Conservation (phyloP, 331 rosid genomes). For the Ulmus americana region DNA sequence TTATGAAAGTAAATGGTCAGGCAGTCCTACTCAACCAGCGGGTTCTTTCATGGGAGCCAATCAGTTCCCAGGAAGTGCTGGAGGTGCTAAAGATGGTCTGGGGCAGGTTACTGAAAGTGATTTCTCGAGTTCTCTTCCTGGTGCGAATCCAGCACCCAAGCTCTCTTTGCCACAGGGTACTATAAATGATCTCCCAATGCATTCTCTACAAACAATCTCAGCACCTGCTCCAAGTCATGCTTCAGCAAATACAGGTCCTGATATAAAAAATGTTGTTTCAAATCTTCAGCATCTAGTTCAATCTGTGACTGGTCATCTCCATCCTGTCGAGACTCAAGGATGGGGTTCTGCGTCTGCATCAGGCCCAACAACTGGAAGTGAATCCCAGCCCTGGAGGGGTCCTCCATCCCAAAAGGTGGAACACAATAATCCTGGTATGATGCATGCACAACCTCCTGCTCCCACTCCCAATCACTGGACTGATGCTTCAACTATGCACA, state of each 20-base stretch:
- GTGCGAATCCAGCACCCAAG: conserved; percentile 24
- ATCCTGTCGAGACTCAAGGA: conserved; percentile 45
- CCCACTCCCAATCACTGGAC: conserved; percentile 48
- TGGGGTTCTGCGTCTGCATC: conserved; percentile 48
- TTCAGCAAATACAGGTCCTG: conserved; percentile 32
- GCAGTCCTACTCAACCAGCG: conserved; percentile 39
- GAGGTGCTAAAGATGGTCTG: conserved; percentile 35
- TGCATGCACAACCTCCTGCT: conserved; percentile 48
- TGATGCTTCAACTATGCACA: conserved; percentile 48
- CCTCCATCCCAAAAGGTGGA: conserved; percentile 46
- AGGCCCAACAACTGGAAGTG: conserved; percentile 31
- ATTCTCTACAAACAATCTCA: conserved; percentile 38
- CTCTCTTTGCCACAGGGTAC: conserved; percentile 24
- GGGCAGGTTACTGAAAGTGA: conserved; percentile 35
- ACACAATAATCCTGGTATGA: conserved; percentile 38
- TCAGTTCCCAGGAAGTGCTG: conserved; percentile 22
- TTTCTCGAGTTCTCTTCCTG: conserved; percentile 28
- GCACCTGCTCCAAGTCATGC: conserved; percentile 35
- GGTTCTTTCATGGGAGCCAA: conserved; percentile 34
- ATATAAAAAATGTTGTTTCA: conserved; percentile 46
- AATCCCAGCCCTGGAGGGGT: conserved; percentile 45
- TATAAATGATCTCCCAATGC: conserved; percentile 33
- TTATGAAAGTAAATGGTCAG: conserved; percentile 60
- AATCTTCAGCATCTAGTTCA: conserved; percentile 55
- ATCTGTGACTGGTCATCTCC: conserved; percentile 35